Conservation (phyloP, 2,329 filamentous ascomycete genomes). For the Acarospora socialis region DNA sequence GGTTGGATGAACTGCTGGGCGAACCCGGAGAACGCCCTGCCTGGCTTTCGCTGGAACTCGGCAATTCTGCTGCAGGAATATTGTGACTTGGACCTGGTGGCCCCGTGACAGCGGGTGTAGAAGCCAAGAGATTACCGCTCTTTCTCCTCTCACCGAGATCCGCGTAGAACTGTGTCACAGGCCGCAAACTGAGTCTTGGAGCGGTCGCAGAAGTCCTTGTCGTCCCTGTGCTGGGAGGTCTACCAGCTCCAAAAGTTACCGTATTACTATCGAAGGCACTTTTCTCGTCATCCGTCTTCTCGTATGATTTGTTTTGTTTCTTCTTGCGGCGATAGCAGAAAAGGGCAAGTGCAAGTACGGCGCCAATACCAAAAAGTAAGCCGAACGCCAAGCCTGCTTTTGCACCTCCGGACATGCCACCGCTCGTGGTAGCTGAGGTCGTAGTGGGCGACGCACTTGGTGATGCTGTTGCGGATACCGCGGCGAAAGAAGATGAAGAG, state of each 20-base stretch:
- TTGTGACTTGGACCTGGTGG: constrained; percentile 1
- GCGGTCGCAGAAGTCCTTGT: constrained; percentile 37
- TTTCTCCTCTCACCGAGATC: constrained; percentile 42
- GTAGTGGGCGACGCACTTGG: constrained; percentile 11
- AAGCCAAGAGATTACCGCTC: constrained; percentile 15
- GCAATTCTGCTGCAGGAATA: not conserved
- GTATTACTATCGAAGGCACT: constrained; percentile 19
- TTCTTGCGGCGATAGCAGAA: constrained; percentile 62
- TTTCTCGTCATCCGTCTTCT: constrained; percentile 51
- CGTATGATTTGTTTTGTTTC: constrained; percentile 41
- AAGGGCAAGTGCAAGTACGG: constrained; percentile 53
- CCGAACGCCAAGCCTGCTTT: constrained; percentile 82
- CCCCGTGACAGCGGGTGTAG: too few species aligned
- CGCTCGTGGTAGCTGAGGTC: constrained; percentile 16
- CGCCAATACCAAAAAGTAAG: constrained; percentile 53
- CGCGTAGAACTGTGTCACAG: constrained; percentile 70
- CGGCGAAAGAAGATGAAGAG: constrained; percentile 3
- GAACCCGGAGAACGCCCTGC: constrained; percentile 29
- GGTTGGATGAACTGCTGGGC: constrained; percentile 47
- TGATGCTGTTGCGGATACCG: constrained; percentile 3
- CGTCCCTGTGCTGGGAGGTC: constrained; percentile 21
- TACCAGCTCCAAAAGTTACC: constrained; percentile 19
- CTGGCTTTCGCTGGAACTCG: constrained; percentile 26
- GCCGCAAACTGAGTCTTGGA: constrained; percentile 72
- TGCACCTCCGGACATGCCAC: constrained; percentile 29